Base-by-base conservation (phyloP, 805 yeast genomes). In the Dipodascus geniculatus region DNA sequence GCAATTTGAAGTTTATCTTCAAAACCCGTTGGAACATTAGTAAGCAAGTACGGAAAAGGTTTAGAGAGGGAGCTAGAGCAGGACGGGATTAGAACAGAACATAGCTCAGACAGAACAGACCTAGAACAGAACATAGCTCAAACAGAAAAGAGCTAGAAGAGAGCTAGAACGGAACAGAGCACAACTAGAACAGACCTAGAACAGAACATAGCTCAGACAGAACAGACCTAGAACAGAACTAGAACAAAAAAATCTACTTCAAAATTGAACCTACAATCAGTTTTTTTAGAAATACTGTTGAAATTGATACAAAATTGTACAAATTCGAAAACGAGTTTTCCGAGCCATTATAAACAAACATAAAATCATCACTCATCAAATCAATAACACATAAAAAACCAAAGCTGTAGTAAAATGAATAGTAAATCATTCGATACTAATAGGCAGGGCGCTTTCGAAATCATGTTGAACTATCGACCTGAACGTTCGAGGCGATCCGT, bases 321-420 rank as follows among this genome's bases (percentile, higher is more conserved):
- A 38, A 38, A 38, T 6, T 38, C 44, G 44, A 9, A 28, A 38
- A 38, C 44, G 6, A 38, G 44, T 38, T 38, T 38, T 38, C 44
- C 44, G 44, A 38, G 44, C 44, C 44, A 28, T 28, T 28, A 28
- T 28, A 28, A 28, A 28, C 35, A 38, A 38, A 38, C 44, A 38
- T 38, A 38, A 38, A n/a, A 38, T n/a, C 44, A 38, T 38, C 44
- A 38, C 20, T 38, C 17, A 38, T 17, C 20, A 38, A 17, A 14
- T 38, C 20, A 38, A 38, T 38, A 38, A 38, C 44, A 38, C 20
- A 38, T 38, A 38, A 38, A 38, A n/a, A 38, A 38, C 33, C 44
- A 38, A 38, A n/a, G 44, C 44, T 28, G 35, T 28, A 28, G 8
- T 28, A 28, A 28, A 28, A 8, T 28, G 8, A 14, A 8, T 28